phyloP scores from a whole-genome alignment of 768 basidiomycete species.

The Mycena sanguinolenta region DNA sequence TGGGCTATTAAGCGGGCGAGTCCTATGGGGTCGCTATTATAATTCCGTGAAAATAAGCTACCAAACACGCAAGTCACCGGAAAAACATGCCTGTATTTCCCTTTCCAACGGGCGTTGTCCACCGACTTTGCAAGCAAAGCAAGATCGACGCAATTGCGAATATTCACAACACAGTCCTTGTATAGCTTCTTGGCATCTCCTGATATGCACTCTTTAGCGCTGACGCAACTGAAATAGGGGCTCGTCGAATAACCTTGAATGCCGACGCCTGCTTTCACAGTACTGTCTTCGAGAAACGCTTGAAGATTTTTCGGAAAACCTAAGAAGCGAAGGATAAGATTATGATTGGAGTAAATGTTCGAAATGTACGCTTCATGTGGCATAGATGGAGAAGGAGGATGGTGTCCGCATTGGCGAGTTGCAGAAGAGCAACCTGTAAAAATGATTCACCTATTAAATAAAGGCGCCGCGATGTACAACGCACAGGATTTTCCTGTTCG shows the following conservation, averaged over 20 bases:
- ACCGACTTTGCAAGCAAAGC: slow-evolving; percentile 76
- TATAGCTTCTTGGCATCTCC: slow-evolving; percentile 79
- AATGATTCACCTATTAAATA: too few species aligned
- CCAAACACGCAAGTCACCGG: background rate
- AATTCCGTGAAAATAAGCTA: background rate
- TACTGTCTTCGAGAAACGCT: slow-evolving; percentile 65
- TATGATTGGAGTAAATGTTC: background rate
- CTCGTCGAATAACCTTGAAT: slow-evolving; percentile 68
- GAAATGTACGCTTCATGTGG: slow-evolving; percentile 62
- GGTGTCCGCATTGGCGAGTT: slow-evolving; percentile 69
- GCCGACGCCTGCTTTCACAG: slow-evolving; percentile 78
- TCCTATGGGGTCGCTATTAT: slow-evolving; percentile 63
- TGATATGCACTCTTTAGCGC: slow-evolving; percentile 43
- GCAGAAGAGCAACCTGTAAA: slow-evolving; percentile 70
- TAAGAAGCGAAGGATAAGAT: slow-evolving; percentile 40
- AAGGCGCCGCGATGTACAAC: background rate
- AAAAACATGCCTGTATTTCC: slow-evolving; percentile 58
- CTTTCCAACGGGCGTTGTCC: slow-evolving; percentile 82
- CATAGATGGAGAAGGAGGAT: slow-evolving; percentile 78
- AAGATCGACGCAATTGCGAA: slow-evolving; percentile 75
- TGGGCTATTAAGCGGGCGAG: slow-evolving; percentile 74
- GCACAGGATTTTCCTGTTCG: slow-evolving; percentile 66
- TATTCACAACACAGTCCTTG: slow-evolving; percentile 58
- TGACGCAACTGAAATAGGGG: background rate
- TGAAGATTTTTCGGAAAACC: slow-evolving; percentile 68